These are phyloP conservation scores for Bruguiera parviflora DNA, from an alignment of 345 rosid species.

Conservation along the genomic window DNA sequence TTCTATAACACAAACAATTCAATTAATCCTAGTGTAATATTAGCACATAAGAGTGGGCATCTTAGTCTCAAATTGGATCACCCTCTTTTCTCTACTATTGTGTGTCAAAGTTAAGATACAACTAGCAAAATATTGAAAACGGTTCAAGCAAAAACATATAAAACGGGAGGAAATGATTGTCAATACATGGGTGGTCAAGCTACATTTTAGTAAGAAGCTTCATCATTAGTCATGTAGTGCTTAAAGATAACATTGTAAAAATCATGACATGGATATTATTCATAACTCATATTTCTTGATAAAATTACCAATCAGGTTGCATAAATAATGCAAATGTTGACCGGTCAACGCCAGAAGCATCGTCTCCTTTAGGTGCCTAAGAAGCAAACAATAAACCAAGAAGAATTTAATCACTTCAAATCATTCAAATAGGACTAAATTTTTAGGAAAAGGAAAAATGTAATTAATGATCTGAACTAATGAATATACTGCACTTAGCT, in stretches of 20 bases:
- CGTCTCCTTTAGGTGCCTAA: slow-evolving; percentile 82
- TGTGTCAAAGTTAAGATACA: neutral
- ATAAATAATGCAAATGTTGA: slow-evolving; percentile 91
- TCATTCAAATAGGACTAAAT: neutral
- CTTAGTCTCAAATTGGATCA: neutral
- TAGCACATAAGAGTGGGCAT: neutral
- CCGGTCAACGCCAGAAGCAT: slow-evolving; percentile 59
- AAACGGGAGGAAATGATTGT: neutral
- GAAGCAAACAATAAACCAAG: slow-evolving; percentile 9
- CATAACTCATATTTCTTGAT: neutral
- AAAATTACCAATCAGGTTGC: slow-evolving; percentile 89
- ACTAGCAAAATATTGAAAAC: too few relatives aligned
- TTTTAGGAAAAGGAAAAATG: neutral
- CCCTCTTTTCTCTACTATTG: neutral
- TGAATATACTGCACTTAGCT: too few relatives aligned
- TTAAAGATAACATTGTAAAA: neutral
- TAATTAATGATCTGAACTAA: neutral
- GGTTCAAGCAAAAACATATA: too few relatives aligned
- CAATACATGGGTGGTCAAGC: neutral
- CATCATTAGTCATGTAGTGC: neutral
- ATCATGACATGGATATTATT: neutral
- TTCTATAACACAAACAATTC: too few relatives aligned
- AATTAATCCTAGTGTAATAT: too few relatives aligned
- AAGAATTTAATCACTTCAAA: slow-evolving; percentile 1
- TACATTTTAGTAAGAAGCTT: neutral